Evolutionary conservation across 257 asterid species (phyloP).

Genomic region (Solanum clarkiae): DNA sequence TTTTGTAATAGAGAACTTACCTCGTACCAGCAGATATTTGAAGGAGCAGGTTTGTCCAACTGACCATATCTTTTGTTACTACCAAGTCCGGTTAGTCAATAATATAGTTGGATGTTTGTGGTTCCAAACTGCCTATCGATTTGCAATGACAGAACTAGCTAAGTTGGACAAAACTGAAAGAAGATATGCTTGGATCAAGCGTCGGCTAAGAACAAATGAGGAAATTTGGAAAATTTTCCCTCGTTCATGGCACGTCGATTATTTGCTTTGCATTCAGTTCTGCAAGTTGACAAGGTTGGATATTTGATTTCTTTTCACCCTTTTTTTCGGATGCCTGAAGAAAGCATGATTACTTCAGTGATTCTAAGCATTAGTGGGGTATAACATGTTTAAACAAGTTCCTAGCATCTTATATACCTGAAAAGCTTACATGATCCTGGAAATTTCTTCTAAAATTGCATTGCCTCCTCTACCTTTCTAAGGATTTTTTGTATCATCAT

Average conservation of each 20-base stretch:
- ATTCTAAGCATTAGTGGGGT: background rate
- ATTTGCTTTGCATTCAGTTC: conserved; percentile 94
- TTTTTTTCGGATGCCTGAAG: background rate
- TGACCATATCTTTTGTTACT: background rate
- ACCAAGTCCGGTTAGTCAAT: background rate
- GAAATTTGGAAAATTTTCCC: conserved; percentile 96
- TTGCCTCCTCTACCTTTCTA: background rate
- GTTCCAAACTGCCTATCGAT: conserved; percentile 5
- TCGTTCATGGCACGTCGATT: conserved; percentile 82
- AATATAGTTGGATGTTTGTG: conserved; percentile 6
- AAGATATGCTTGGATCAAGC: conserved; percentile 96
- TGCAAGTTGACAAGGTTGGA: conserved; percentile 94
- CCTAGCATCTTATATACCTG: background rate
- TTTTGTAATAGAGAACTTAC: conserved; percentile 92
- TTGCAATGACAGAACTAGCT: conserved; percentile 54
- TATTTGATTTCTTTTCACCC: background rate
- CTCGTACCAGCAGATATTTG: conserved; percentile 93
- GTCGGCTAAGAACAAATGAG: conserved; percentile 83
- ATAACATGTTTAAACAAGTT: background rate
- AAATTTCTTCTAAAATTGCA: background rate
- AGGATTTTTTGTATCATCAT: background rate
- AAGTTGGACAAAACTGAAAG: conserved; percentile 92
- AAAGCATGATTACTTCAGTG: background rate
- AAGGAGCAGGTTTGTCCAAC: conserved; percentile 79
- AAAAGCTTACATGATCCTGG: background rate